Percentiles rank a stretch among this genome's conserved stretches.
phyloP scores from a whole-genome alignment of 139 green algal species.

The Chlamydomonas incerta region DNA sequence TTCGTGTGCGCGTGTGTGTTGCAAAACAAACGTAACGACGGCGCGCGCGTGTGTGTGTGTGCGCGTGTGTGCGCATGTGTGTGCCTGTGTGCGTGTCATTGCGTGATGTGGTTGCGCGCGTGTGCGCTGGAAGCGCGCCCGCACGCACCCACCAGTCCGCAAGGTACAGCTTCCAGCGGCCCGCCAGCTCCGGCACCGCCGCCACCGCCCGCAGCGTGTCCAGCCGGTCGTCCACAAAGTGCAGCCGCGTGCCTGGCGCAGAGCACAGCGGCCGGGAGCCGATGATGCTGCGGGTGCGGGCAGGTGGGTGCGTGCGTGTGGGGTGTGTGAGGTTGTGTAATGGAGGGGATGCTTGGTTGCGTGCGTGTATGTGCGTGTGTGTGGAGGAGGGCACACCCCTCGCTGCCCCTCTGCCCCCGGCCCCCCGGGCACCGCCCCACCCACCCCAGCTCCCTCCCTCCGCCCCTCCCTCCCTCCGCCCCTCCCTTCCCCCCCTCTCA shows the following conservation, averaged over 20 bases:
- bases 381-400: too few species aligned
- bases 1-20: too few species aligned
- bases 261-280: background rate
- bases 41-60: too few species aligned
- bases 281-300: background rate
- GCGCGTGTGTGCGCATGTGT: too few species aligned
- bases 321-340: too few species aligned
- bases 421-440: background rate
- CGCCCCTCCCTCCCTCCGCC: background rate
- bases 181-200: conserved; percentile 46
- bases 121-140: too few species aligned
- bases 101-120: background rate
- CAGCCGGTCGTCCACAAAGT: conserved; percentile 84
- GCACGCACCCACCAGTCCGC: conserved; percentile 59
- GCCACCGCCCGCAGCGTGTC: conserved; percentile 74
- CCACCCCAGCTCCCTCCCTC: too few species aligned
- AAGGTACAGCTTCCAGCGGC: conserved; percentile 67
- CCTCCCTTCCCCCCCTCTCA: background rate
- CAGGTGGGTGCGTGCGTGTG: background rate
- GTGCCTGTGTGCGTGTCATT: too few species aligned
- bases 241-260: conserved; percentile 46
- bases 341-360: too few species aligned
- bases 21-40: too few species aligned
- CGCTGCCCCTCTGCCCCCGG: background rate
- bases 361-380: too few species aligned